Evolutionary conservation across 768 basidiomycete species (phyloP).

Genomic region (Leccinum olivaceopallidum): DNA sequence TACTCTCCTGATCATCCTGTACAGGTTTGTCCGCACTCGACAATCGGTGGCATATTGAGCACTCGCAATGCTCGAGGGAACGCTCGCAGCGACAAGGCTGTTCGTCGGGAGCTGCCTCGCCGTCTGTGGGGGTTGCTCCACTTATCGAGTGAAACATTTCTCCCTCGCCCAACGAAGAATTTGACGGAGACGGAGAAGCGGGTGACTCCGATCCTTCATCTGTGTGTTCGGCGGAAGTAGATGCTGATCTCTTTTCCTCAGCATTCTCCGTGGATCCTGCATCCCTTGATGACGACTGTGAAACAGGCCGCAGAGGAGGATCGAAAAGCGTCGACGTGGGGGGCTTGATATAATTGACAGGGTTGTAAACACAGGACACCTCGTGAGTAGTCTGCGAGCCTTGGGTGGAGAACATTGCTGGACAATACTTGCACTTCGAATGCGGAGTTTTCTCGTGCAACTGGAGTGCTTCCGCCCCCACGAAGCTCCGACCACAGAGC

Average conservation of each 20-base stretch:
- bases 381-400: slow-evolving; percentile 7
- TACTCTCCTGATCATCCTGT: not conserved
- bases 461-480: not conserved
- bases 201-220: not conserved
- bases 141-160: slow-evolving; percentile 13
- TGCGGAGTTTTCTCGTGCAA: slow-evolving; percentile 3
- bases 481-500: not conserved
- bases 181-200: slow-evolving; percentile 5
- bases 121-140: not conserved
- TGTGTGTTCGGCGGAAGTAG: not conserved
- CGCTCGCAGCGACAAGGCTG: slow-evolving; percentile 1
- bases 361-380: slow-evolving; percentile 4
- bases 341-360: not conserved
- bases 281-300: not conserved
- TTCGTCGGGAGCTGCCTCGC: not conserved
- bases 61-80: not conserved
- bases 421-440: slow-evolving; percentile 11
- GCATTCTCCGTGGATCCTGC: not conserved
- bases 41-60: slow-evolving; percentile 9
- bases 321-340: not conserved
- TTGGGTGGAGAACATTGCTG: not conserved
- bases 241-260: not conserved
- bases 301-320: not conserved
- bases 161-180: slow-evolving; percentile 2
- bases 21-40: not conserved